Evolutionary conservation across 83 land plant genomes (phyloP).

Genomic region (Picea abies): DNA sequence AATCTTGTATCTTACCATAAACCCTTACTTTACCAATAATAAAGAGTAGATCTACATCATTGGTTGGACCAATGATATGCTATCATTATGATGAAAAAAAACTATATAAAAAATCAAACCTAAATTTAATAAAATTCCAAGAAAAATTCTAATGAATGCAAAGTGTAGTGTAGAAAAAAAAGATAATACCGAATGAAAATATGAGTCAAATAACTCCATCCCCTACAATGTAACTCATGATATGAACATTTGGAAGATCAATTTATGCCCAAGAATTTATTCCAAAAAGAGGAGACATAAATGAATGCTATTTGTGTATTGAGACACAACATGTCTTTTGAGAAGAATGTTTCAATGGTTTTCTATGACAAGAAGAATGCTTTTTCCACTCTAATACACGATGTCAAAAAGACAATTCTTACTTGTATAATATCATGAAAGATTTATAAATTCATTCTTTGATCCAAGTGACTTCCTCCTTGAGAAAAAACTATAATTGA

Average conservation of each 20-base stretch:
- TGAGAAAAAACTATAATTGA: too few relatives aligned
- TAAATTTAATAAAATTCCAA: background rate
- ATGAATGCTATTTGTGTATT: background rate
- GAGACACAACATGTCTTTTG: too few relatives aligned
- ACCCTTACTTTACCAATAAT: background rate
- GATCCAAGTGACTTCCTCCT: too few relatives aligned
- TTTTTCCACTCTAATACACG: too few relatives aligned
- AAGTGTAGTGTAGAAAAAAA: background rate
- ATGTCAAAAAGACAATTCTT: too few relatives aligned
- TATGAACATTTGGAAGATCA: too few relatives aligned
- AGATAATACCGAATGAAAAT: background rate
- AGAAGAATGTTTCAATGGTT: too few relatives aligned
- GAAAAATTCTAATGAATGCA: background rate
- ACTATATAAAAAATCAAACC: background rate
- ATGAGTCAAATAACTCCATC: background rate
- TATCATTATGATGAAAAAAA: background rate
- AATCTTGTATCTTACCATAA: background rate
- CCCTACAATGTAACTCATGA: background rate
- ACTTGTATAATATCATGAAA: too few relatives aligned
- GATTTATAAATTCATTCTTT: too few relatives aligned
- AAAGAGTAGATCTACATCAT: background rate
- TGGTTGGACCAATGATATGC: background rate
- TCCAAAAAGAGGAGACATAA: background rate
- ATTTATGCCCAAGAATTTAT: background rate
- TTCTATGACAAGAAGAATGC: too few relatives aligned